phyloP scores from a whole-genome alignment of 2,329 filamentous ascomycete species.

The Calonectria honghensis region DNA sequence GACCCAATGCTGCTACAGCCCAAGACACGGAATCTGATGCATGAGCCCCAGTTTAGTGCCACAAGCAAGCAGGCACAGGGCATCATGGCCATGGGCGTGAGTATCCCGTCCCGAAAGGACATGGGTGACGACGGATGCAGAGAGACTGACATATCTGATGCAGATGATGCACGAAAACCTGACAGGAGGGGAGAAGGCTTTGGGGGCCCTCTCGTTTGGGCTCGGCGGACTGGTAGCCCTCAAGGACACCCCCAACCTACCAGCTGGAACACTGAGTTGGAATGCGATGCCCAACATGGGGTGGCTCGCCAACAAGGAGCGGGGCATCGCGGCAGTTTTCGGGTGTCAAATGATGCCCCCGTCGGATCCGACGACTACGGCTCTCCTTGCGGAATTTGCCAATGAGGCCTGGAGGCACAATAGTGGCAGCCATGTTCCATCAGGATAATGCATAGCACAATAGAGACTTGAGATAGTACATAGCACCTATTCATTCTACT shows the following conservation, averaged over 20 bases:
- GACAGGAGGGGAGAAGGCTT: slow-evolving; percentile 16
- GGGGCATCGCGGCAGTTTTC: slow-evolving; percentile 2
- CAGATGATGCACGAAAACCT: slow-evolving; percentile 25
- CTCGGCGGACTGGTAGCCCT: slow-evolving; percentile 8
- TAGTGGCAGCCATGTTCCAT: too few species aligned
- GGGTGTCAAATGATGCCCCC: slow-evolving; percentile 22
- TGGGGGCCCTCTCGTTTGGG: slow-evolving; percentile 18
- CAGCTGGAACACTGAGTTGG: slow-evolving; percentile 9
- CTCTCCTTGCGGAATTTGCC: background rate
- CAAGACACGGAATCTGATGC: slow-evolving; percentile 6
- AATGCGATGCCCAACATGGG: slow-evolving; percentile 16
- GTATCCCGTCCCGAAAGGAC: background rate
- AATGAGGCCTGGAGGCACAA: slow-evolving; percentile 10
- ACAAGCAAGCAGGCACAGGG: background rate
- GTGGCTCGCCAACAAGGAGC: slow-evolving; percentile 17
- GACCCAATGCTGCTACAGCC: background rate
- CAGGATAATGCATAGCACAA: too few species aligned
- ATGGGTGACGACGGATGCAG: too few species aligned
- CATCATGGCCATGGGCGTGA: slow-evolving; percentile 25
- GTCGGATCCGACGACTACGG: background rate
- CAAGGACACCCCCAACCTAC: slow-evolving; percentile 8
- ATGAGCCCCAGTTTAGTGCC: slow-evolving; percentile 15
- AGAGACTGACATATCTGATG: too few species aligned
- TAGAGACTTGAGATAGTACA: too few species aligned
- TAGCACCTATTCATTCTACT: too few species aligned